Percentiles rank a stretch among this genome's conserved stretches.
Conservation (phyloP, 2,329 filamentous ascomycete species). For the Pestalotiopsis sp. region DNA sequence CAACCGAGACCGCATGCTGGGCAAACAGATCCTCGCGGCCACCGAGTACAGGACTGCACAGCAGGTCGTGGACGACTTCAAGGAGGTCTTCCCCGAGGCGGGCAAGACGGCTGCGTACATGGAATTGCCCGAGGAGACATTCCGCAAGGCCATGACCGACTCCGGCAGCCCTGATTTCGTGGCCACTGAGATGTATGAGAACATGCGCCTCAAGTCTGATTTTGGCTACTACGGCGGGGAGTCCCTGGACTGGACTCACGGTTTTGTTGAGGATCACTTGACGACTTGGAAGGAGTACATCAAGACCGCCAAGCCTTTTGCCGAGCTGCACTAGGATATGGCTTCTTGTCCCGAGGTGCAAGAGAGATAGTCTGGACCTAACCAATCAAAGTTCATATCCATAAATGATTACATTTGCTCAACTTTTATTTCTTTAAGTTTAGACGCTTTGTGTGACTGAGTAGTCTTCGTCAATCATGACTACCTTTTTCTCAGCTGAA, state of each 20-base stretch:
- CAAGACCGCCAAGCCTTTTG: neutral
- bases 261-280: neutral
- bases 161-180: neutral
- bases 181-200: neutral
- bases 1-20: neutral
- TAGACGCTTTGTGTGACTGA: too few relatives aligned
- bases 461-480: too few relatives aligned
- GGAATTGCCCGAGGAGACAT: neutral
- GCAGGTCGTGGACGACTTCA: neutral
- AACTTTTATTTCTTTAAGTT: too few relatives aligned
- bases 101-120: neutral
- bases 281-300: neutral
- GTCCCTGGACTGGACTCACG: neutral
- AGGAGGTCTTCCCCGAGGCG: neutral
- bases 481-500: too few relatives aligned
- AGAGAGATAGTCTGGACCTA: neutral
- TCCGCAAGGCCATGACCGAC: neutral
- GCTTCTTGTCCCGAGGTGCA: neutral
- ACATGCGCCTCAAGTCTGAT: neutral
- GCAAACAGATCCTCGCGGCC: neutral
- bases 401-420: too few relatives aligned
- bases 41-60: neutral
- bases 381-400: too few relatives aligned
- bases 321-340: neutral
- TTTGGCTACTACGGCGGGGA: neutral